These are phyloP conservation scores for Entamoeba moshkovskii DNA, from an alignment of 208 protist genomes.

Conservation along the genomic window DNA sequence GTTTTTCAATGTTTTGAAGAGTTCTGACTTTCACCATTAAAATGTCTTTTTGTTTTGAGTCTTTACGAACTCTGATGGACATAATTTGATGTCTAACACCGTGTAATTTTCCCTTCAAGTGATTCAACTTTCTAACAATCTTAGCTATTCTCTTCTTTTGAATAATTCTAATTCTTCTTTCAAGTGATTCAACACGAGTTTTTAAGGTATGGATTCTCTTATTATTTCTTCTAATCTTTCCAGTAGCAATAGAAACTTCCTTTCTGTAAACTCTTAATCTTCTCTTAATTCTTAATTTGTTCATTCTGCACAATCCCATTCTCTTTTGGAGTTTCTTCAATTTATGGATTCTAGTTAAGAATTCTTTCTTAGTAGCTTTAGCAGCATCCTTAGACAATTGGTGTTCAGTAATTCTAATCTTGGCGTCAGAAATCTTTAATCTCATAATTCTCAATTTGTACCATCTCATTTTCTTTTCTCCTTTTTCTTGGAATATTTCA, in stretches of 20 bases:
- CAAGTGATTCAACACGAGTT: background rate
- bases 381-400: background rate
- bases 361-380: background rate
- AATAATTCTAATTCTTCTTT: background rate
- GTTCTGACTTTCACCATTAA: background rate
- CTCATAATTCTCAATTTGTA: background rate
- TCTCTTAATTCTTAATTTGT: background rate
- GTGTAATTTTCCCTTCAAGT: background rate
- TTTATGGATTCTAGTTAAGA: background rate
- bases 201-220: background rate
- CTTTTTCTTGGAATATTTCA: background rate
- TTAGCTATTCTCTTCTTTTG: background rate
- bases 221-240: background rate
- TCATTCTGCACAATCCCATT: background rate
- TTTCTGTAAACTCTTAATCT: conserved; percentile 3
- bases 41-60: background rate
- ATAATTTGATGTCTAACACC: background rate
- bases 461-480: background rate
- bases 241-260: background rate
- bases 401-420: background rate
- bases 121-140: background rate
- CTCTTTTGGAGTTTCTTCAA: background rate
- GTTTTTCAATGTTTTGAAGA: background rate
- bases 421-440: background rate
- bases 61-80: background rate